These are phyloP conservation scores for Epichloe gansuensis DNA, from an alignment of 2,329 filamentous ascomycete genomes.

Conservation along the genomic window DNA sequence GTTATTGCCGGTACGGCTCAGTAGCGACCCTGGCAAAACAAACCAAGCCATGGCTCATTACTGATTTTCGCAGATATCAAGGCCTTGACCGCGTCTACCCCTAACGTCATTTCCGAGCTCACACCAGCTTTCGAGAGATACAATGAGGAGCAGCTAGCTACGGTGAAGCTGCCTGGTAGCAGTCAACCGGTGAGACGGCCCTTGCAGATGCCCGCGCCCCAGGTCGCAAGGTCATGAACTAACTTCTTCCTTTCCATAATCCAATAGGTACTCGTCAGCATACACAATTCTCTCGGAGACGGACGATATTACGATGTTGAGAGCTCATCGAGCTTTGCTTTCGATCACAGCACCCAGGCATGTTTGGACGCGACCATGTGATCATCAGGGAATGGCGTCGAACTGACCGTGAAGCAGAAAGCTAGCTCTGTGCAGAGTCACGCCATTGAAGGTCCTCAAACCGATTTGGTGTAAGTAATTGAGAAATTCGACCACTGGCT, in stretches of 20 bases:
- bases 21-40: neutral
- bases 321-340: conserved; percentile 75
- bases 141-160: conserved; percentile 88
- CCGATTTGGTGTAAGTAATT: conserved; percentile 65
- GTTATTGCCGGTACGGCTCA: conserved; percentile 62
- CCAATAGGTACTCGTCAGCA: conserved; percentile 65
- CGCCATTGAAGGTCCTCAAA: conserved; percentile 61
- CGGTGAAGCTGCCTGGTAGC: conserved; percentile 78
- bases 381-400: neutral
- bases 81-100: conserved; percentile 59
- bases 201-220: no score
- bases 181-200: conserved; percentile 42
- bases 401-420: conserved; percentile 40
- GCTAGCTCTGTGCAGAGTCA: conserved; percentile 73
- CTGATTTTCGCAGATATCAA: conserved; percentile 62
- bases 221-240: neutral
- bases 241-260: neutral
- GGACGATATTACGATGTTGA: conserved; percentile 85
- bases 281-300: conserved; percentile 69
- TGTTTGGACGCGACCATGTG: conserved; percentile 4
- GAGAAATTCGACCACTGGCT: neutral
- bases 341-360: conserved; percentile 74
- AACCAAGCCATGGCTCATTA: neutral
- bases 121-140: conserved; percentile 82
- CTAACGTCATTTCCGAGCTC: conserved; percentile 57